phyloP scores from a whole-genome alignment of 164 flowering plant genomes.

The Malania oleifera region DNA sequence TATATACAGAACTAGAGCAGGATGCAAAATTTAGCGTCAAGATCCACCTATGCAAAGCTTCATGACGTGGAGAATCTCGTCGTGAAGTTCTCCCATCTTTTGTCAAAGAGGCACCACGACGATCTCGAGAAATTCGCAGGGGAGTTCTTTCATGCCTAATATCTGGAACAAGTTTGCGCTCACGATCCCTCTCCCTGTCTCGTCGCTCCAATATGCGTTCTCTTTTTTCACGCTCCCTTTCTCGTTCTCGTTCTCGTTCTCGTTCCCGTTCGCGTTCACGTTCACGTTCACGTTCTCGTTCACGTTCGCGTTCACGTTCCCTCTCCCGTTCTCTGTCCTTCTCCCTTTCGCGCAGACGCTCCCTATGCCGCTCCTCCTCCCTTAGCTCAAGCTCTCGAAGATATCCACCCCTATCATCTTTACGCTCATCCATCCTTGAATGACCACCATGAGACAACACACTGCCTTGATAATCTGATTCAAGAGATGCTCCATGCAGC shows the following conservation, averaged over 20 bases:
- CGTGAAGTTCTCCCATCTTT: slow-evolving; percentile 50
- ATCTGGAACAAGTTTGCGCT: slow-evolving; percentile 58
- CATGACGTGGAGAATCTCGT: slow-evolving; percentile 66
- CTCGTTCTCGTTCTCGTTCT: slow-evolving; percentile 33
- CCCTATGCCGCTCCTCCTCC: slow-evolving; percentile 83
- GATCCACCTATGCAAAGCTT: slow-evolving; percentile 85
- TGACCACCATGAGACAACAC: slow-evolving; percentile 46
- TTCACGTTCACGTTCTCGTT: slow-evolving; percentile 46
- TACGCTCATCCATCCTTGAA: slow-evolving; percentile 57
- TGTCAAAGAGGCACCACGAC: slow-evolving; percentile 46
- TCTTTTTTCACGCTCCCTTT: slow-evolving; percentile 50
- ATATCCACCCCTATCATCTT: slow-evolving; percentile 61
- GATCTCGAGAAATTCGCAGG: slow-evolving; percentile 62
- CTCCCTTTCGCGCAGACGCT: slow-evolving; percentile 63
- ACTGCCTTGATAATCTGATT: slow-evolving; percentile 54
- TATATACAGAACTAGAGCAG: slow-evolving; percentile 45
- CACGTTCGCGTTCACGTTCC: slow-evolving; percentile 40
- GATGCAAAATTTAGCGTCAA: slow-evolving; percentile 50
- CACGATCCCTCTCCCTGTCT: slow-evolving; percentile 55
- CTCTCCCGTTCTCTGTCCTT: slow-evolving; percentile 59
- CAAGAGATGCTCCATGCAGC: slow-evolving; percentile 57
- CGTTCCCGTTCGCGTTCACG: slow-evolving; percentile 39
- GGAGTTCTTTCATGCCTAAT: slow-evolving; percentile 70
- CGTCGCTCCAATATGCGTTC: slow-evolving; percentile 41
- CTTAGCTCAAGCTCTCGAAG: slow-evolving; percentile 67